Base-by-base conservation (phyloP, 83 land plant genomes). In the Isoetes engelmannii region DNA sequence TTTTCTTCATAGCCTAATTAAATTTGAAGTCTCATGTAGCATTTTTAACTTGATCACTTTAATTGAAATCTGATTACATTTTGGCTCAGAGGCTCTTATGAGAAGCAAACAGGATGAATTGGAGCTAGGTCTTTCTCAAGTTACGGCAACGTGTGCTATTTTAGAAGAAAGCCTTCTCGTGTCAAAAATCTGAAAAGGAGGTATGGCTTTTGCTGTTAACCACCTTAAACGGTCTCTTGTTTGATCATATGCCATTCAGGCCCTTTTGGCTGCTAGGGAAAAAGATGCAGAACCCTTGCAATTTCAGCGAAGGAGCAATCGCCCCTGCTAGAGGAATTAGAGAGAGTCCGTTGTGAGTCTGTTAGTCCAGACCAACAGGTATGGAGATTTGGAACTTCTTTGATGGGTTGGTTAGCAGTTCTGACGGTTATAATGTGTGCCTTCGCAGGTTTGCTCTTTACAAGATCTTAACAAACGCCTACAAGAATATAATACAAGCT, bases 381-480 rank as follows among this genome's bases (percentile, higher is more conserved):
- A 65, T n/a, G 21, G 7, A 63, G n/a, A n/a, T n/a, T n/a, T n/a
- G n/a, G n/a, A n/a, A n/a, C n/a, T n/a, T n/a, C n/a, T n/a, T n/a
- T n/a, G n/a, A n/a, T n/a, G n/a, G n/a, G n/a, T n/a, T n/a, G n/a
- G n/a, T n/a, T n/a, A 68, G 8, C 42, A 56, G 2, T 5, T 68
- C 4, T 5, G n/a, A 63, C 42, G 67, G 18, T 5, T 48, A 55
- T 12, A 28, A 48, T 41, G 19, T 68, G n/a, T 56, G 21, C 43
- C 48, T 12, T 44, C 44, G 47, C 48, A 73, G 75, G 75, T 69
- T 15, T 9, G 15, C 13, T 49, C 75, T 49, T 49, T 73, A 9
- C 75, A 73, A 45, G 75, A 73, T 57, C 44, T 73, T 41, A 73
- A 73, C 37, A 73, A 73, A 49, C 74, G 75, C 7, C 69, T 73